phyloP scores from a whole-genome alignment of 2,329 filamentous ascomycete species.

The Davidsoniella virescens region DNA sequence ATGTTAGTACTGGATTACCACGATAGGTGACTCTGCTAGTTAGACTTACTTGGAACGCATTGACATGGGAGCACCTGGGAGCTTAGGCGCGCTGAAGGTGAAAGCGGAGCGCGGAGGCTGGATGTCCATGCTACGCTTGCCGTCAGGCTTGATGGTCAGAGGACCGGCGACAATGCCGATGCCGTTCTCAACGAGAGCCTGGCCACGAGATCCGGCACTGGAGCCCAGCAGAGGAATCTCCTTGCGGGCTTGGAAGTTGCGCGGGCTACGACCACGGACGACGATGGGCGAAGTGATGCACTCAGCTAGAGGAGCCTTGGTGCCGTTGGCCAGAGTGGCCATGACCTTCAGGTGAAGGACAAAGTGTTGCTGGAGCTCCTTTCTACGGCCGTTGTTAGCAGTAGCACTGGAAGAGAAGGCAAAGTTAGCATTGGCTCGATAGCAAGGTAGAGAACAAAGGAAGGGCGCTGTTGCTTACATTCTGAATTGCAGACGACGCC shows the following conservation, averaged over 20 bases:
- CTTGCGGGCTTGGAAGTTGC: conserved; percentile 89
- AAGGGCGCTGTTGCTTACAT: conserved; percentile 33
- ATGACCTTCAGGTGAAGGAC: conserved; percentile 75
- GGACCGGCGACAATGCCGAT: conserved; percentile 43
- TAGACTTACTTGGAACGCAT: conserved; percentile 42
- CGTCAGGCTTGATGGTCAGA: conserved; percentile 36
- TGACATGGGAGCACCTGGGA: conserved; percentile 35
- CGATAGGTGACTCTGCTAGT: not conserved
- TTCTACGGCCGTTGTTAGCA: conserved; percentile 85
- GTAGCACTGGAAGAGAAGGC: conserved; percentile 47
- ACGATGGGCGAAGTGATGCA: conserved; percentile 82
- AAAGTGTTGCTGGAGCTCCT: conserved; percentile 94
- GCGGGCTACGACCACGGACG: conserved; percentile 77
- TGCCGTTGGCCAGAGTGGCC: conserved; percentile 69
- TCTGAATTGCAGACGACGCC: conserved; percentile 84
- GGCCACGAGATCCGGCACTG: conserved; percentile 61
- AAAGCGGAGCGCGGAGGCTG: conserved; percentile 41
- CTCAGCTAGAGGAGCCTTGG: conserved; percentile 67
- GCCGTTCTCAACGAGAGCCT: conserved; percentile 50
- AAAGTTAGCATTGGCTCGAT: conserved; percentile 13
- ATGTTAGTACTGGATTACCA: conserved; percentile 17
- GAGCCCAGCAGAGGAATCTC: conserved; percentile 74
- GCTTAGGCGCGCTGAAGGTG: conserved; percentile 40
- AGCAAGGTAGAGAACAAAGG: not conserved
- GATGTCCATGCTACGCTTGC: conserved; percentile 35